phyloP scores from a whole-genome alignment of 805 yeast species.

The Cyberlindnera veronae region DNA sequence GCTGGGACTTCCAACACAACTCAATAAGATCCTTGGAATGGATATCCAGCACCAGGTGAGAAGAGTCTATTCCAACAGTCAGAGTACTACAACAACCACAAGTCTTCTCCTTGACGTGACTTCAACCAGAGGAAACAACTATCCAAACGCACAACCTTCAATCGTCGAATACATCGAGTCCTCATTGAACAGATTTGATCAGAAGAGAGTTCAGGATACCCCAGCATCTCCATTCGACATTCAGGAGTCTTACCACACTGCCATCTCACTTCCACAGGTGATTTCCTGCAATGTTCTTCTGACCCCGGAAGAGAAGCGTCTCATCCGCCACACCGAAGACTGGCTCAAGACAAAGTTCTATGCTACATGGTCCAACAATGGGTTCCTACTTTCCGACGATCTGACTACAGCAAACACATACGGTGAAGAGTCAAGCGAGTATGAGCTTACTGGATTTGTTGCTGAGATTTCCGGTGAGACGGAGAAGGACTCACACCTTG shows the following conservation, averaged over 20 bases:
- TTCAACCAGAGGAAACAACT: constrained; percentile 12
- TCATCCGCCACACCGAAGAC: constrained; percentile 43
- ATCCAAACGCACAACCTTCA: constrained; percentile 21
- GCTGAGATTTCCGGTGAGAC: constrained; percentile 50
- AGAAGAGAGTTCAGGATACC: constrained; percentile 46
- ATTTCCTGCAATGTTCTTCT: constrained; percentile 59
- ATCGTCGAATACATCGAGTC: constrained; percentile 59
- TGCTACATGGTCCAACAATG: constrained; percentile 31
- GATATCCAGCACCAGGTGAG: constrained; percentile 13
- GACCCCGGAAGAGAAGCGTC: constrained; percentile 49
- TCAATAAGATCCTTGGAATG: constrained; percentile 38
- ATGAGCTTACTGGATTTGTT: constrained; percentile 65
- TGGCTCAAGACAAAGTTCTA: constrained; percentile 67
- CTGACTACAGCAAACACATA: constrained; percentile 8
- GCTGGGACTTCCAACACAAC: neutral
- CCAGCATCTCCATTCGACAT: constrained; percentile 50
- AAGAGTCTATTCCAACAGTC: constrained; percentile 5
- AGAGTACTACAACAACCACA: neutral
- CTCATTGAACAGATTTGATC: constrained; percentile 44
- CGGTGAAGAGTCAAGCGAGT: constrained; percentile 31
- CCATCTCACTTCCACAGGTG: constrained; percentile 60
- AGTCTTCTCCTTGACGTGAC: constrained; percentile 17
- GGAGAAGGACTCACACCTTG: constrained; percentile 54
- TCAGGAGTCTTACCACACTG: constrained; percentile 49
- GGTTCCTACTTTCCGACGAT: constrained; percentile 34